Percentiles rank a stretch among this genome's conserved stretches.
phyloP scores from a whole-genome alignment of 2,329 filamentous ascomycete species.

The Apiospora pterosperma region DNA sequence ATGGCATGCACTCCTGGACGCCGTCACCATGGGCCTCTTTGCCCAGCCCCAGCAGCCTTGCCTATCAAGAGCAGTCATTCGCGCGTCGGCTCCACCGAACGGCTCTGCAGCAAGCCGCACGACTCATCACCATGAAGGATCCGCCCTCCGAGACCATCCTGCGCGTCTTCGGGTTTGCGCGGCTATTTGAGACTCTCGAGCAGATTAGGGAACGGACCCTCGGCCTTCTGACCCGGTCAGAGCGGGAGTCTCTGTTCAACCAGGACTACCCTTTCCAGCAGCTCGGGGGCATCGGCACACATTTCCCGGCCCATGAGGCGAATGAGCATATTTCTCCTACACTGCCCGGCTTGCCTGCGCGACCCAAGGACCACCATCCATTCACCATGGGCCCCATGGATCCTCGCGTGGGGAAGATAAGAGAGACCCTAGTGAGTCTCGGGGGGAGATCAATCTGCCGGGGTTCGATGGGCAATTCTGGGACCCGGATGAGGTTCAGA shows the following conservation, averaged over 20 bases:
- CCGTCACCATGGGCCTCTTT: slow-evolving; percentile 31
- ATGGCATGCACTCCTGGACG: slow-evolving; percentile 14
- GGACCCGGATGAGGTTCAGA: slow-evolving; percentile 72
- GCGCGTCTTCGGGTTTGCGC: slow-evolving; percentile 67
- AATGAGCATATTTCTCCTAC: slow-evolving; percentile 8
- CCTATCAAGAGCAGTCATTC: slow-evolving; percentile 64
- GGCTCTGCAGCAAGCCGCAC: slow-evolving; percentile 59
- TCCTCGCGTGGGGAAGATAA: slow-evolving; percentile 32
- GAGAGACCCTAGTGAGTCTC: slow-evolving; percentile 40
- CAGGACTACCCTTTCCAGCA: slow-evolving; percentile 61
- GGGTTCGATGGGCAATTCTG: slow-evolving; percentile 74
- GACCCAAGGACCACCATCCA: slow-evolving; percentile 17
- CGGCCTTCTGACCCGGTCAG: slow-evolving; percentile 26
- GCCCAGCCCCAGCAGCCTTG: slow-evolving; percentile 50
- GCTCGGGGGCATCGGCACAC: slow-evolving; percentile 66
- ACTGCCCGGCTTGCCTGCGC: background rate
- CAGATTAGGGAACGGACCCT: slow-evolving; percentile 41
- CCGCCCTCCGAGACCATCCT: slow-evolving; percentile 46
- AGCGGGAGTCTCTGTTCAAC: slow-evolving; percentile 48
- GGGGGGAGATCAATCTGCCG: slow-evolving; percentile 51
- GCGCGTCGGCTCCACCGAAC: slow-evolving; percentile 66
- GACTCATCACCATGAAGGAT: slow-evolving; percentile 48
- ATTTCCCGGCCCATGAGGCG: slow-evolving; percentile 43
- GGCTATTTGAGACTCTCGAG: slow-evolving; percentile 54
- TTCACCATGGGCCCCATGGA: slow-evolving; percentile 49